Conservation (phyloP, 352 stramenopile species). For the Hyaloperonospora brassicae region DNA sequence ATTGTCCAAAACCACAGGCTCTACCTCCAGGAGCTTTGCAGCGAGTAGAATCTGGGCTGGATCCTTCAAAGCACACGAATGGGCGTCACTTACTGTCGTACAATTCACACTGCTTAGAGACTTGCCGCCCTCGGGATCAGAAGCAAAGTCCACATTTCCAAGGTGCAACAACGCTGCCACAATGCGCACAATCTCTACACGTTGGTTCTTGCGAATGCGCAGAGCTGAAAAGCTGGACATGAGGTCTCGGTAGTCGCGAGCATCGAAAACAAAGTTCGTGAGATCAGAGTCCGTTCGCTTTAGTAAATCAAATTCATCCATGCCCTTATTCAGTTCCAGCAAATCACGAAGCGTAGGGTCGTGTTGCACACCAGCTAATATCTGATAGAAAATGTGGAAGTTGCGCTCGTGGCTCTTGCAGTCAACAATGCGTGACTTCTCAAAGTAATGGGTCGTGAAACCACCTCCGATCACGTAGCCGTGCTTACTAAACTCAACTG, state of each 20-base stretch:
- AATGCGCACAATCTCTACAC: constrained; percentile 72
- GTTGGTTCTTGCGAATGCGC: constrained; percentile 71
- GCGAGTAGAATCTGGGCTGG: constrained; percentile 54
- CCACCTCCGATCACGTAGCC: constrained; percentile 66
- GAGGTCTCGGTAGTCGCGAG: constrained; percentile 64
- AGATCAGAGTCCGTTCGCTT: constrained; percentile 38
- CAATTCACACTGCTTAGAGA: constrained; percentile 32
- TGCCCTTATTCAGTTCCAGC: constrained; percentile 51
- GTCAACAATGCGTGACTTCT: constrained; percentile 78
- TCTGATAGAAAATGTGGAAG: constrained; percentile 92
- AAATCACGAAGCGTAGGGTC: constrained; percentile 58
- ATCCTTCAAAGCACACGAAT: constrained; percentile 62
- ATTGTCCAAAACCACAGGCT: constrained; percentile 75
- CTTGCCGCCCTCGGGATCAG: constrained; percentile 47
- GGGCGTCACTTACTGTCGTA: constrained; percentile 24
- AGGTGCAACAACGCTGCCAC: constrained; percentile 67
- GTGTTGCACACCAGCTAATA: constrained; percentile 69
- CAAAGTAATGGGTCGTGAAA: constrained; percentile 56
- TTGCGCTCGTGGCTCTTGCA: constrained; percentile 76
- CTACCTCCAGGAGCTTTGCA: constrained; percentile 63
- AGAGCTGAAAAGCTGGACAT: constrained; percentile 78
- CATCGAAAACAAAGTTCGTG: constrained; percentile 46
- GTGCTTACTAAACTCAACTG: constrained; percentile 72
- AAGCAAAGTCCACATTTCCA: constrained; percentile 73
- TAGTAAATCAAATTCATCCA: constrained; percentile 53